Conservation (phyloP, 2,329 filamentous ascomycete species). For the Fusarium burgessii region DNA sequence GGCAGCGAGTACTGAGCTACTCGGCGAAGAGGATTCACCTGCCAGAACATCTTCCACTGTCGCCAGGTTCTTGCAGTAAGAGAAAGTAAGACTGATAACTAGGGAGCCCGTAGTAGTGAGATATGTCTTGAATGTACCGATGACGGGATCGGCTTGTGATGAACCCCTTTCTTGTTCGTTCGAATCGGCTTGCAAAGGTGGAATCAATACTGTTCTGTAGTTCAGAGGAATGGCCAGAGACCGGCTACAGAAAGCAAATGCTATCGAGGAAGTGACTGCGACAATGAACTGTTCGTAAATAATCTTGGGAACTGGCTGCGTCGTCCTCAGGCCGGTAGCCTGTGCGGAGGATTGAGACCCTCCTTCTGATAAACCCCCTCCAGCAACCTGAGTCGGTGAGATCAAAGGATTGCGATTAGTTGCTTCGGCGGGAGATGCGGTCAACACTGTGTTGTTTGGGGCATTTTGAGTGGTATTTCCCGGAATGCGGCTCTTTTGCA, state of each 20-base stretch:
- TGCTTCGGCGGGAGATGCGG: conserved; percentile 55
- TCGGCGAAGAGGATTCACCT: conserved; percentile 55
- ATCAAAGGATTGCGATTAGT: conserved; percentile 44
- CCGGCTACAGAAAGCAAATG: conserved; percentile 61
- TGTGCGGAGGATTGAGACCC: conserved; percentile 49
- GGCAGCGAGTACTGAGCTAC: conserved; percentile 64
- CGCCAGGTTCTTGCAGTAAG: conserved; percentile 60
- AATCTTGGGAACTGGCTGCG: conserved; percentile 52
- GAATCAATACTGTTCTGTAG: conserved; percentile 63
- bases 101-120: conserved; percentile 68
- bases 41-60: conserved; percentile 59
- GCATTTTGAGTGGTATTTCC: conserved; percentile 58
- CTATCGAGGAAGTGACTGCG: conserved; percentile 64
- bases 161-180: conserved; percentile 32
- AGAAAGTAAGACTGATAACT: conserved; percentile 62
- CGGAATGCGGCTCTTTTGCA: conserved; percentile 59
- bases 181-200: conserved; percentile 39
- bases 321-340: conserved; percentile 39
- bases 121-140: conserved; percentile 66
- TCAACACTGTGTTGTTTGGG: conserved; percentile 61
- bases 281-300: conserved; percentile 67
- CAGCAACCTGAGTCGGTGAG: conserved; percentile 34
- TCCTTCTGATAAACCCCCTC: conserved; percentile 40
- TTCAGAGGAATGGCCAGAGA: conserved; percentile 65
- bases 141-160: conserved; percentile 46